phyloP scores from a whole-genome alignment of 345 rosid species.

The Chamaenerion angustifolium region DNA sequence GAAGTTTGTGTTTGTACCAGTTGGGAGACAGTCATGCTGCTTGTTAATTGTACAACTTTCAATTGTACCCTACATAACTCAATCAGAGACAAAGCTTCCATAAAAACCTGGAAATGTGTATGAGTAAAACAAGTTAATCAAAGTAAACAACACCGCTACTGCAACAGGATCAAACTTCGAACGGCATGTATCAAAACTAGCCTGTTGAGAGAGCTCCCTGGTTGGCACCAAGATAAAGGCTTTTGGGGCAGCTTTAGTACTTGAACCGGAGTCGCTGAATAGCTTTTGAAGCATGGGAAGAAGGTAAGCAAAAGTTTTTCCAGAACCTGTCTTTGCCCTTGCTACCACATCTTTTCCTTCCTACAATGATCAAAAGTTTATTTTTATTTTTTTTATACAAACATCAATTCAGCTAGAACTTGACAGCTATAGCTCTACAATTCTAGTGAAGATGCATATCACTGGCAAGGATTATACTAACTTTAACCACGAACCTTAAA shows the following conservation, averaged over 20 bases:
- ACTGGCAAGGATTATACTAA: neutral
- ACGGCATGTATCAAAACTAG: conserved; percentile 3
- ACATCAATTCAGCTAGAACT: neutral
- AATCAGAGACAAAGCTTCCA: conserved; percentile 47
- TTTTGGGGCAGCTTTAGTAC: conserved; percentile 48
- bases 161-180: neutral
- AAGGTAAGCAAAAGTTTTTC: conserved; percentile 79
- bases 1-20: conserved; percentile 32
- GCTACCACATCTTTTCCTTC: conserved; percentile 93
- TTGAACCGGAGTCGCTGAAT: conserved; percentile 27
- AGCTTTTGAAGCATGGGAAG: conserved; percentile 84
- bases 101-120: conserved; percentile 34
- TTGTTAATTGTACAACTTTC: conserved; percentile 56
- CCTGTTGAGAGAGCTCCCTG: conserved; percentile 78
- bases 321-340: conserved; percentile 76
- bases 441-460: neutral
- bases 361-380: conserved; percentile 12
- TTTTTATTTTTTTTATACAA: neutral
- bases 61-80: conserved; percentile 68
- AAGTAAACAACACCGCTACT: neutral
- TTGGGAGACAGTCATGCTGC: conserved; percentile 59
- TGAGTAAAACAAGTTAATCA: neutral
- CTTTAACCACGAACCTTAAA: neutral
- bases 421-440: neutral
- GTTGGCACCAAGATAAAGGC: conserved; percentile 72